Evolutionary conservation across 1,139 yeast genomes (phyloP), one percentile per base, ranked within the genome.

Genomic region (Debaryomyces coudertii): DNA sequence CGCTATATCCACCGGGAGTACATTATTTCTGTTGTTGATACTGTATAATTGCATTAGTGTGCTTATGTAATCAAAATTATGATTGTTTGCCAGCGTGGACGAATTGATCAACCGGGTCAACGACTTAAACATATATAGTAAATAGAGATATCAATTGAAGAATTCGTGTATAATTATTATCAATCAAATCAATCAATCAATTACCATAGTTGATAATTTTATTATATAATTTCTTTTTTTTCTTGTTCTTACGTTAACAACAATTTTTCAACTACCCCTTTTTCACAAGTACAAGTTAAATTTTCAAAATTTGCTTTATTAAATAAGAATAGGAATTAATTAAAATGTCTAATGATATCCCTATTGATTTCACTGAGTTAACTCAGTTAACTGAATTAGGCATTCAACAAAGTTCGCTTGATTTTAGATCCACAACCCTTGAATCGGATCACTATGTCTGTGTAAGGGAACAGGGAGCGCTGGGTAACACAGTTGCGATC

Each of bases 361-460:
- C 99, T 58, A 93, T 93, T 74, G 96, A 92, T 74, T 90, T 93
- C 73, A 92, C 96, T 60, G 98, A 93, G 77, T 85, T 90, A 69
- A 82, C 90, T 60, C 95, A 87, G 77, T 84, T 92, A 69, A 81
- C 95, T 50, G 77, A 85, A 55, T 76, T 90, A 67, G 97, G 97
- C 52, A 77, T 93, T 63, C 87, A 85, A 63, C 90, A 87, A 51
- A 78, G 83, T 57, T 85, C 95, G 48, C 83, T 93, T 61, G 96
- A 92, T 62, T 92, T 93, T 75, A 86, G 90, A 70, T 86, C 97
- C 42, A 90, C 97, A 50, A 93, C 99, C 25, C 80, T 93, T 57
- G 97, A 93, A 69, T 87, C 96, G 49, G 98, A 92, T 70, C 85
- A 78, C 63, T 93, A 86, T 71, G 88, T 93, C 28, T 88, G 96